Conservation (phyloP, 2,329 filamentous ascomycete species). For the Alternaria arbusti region DNA sequence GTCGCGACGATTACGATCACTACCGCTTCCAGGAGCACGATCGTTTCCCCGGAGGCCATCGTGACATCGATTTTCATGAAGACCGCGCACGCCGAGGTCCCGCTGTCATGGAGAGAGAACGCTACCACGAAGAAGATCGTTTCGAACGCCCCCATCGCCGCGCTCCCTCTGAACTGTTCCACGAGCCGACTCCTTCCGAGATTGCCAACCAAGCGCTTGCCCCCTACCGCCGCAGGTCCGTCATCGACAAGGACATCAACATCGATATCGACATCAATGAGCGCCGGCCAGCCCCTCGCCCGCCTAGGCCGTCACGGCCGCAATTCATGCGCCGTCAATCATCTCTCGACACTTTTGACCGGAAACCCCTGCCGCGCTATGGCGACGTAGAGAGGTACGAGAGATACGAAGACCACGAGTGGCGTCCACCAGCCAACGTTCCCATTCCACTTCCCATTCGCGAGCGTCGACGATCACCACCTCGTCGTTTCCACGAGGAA, state of each 20-base stretch:
- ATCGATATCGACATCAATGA: slow-evolving; percentile 48
- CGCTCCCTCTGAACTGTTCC: slow-evolving; percentile 54
- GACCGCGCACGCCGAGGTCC: slow-evolving; percentile 50
- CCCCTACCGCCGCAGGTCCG: slow-evolving; percentile 64
- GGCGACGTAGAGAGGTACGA: slow-evolving; percentile 60
- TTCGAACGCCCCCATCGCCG: slow-evolving; percentile 43
- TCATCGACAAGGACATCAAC: slow-evolving; percentile 64
- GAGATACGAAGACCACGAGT: slow-evolving; percentile 53
- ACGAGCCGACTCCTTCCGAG: slow-evolving; percentile 55
- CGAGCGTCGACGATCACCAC: slow-evolving; percentile 56
- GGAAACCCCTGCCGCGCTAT: slow-evolving; percentile 67
- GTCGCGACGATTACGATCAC: slow-evolving; percentile 44
- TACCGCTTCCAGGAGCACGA: slow-evolving; percentile 54
- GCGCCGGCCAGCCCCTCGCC: slow-evolving; percentile 51
- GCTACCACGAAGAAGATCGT: slow-evolving; percentile 63
- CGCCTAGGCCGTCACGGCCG: slow-evolving; percentile 71
- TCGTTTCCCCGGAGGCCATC: slow-evolving; percentile 49
- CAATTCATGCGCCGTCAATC: slow-evolving; percentile 80
- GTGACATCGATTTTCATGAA: slow-evolving; percentile 53
- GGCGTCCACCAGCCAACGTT: slow-evolving; percentile 70
- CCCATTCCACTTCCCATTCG: slow-evolving; percentile 69
- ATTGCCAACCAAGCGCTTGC: slow-evolving; percentile 60
- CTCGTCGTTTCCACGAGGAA: slow-evolving; percentile 68
- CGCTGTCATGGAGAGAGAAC: slow-evolving; percentile 56
- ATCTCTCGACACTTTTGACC: slow-evolving; percentile 88